phyloP scores from a whole-genome alignment of 495 filamentous ascomycete genomes.

The Cudoniella acicularis region DNA sequence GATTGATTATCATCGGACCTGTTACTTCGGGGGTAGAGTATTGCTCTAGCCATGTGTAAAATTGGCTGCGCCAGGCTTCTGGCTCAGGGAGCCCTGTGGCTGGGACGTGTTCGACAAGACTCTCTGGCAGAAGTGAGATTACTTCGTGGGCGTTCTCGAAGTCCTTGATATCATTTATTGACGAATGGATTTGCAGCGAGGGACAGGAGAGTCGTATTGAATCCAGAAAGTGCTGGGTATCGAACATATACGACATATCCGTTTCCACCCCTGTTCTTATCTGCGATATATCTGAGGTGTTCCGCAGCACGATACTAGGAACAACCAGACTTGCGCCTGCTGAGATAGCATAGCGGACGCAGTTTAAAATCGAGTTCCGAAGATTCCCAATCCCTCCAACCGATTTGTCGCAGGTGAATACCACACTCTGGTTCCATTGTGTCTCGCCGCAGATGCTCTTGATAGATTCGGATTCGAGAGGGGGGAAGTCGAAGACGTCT shows the following conservation, averaged over 20 bases:
- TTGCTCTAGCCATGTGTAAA: constrained; percentile 13
- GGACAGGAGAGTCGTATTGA: constrained; percentile 17
- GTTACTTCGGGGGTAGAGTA: background rate
- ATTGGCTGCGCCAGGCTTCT: constrained; percentile 10
- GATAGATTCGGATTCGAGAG: constrained; percentile 21
- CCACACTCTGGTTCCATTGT: constrained; percentile 18
- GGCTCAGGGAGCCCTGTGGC: constrained; percentile 12
- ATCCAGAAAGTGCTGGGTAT: constrained; percentile 17
- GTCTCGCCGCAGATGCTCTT: constrained; percentile 15
- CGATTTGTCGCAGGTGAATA: constrained; percentile 26
- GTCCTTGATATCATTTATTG: constrained; percentile 9
- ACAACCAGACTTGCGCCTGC: constrained; percentile 22
- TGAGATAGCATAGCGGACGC: constrained; percentile 27
- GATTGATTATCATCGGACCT: constrained; percentile 18
- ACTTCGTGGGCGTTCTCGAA: background rate
- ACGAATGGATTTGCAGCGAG: background rate
- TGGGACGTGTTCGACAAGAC: constrained; percentile 11
- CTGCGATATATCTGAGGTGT: constrained; percentile 1
- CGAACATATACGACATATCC: constrained; percentile 22
- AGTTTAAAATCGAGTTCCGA: constrained; percentile 24
- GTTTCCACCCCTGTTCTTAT: constrained; percentile 8
- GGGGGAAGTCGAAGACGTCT: constrained; percentile 20
- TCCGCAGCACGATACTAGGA: constrained; percentile 18
- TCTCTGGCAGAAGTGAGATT: constrained; percentile 11
- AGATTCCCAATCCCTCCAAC: constrained; percentile 20